Base-by-base conservation (phyloP, 1,139 yeast genomes). In the Candida buenavistaensis region DNA sequence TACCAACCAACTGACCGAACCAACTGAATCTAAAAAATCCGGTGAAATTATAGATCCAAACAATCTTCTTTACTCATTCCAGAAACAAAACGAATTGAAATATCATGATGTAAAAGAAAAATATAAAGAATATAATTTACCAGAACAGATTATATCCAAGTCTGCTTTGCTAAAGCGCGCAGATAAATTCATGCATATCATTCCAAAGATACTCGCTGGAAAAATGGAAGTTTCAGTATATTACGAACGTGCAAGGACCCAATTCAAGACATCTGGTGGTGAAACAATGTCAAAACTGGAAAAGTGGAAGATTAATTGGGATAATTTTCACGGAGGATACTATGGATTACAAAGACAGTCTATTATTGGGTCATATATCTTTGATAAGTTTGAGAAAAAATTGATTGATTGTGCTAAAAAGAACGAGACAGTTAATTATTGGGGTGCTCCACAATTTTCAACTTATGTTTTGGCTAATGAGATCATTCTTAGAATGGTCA, bases 391-490 rank as follows among this genome's bases (percentile, higher is more conserved):
- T 48, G 43, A 52, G 26, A 41, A 50, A 2, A 47, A 62, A 26
- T 48, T 78, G 7, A 37, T 50, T 6, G 41, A 41, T 5, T 51
- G 63, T 4, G 47, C 51, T 5, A 41, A 37, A 14, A 54, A 45
- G 12, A 72, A 74, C 43, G 57, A 63, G 11, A 75, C 79, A 1
- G 55, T 82, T 3, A 58, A 63, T 27, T 82, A 79, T 61, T 82
- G 88, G 88, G 77, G 83, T 1, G 47, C 63, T 0, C 65, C 68
- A 14, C 75, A 75, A 33, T 83, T 81, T 48, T 55, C 72, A 2
- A 66, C 75, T 6, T 79, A 77, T 47, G 80, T 82, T 0, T 54
- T 83, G 15, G 80, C 86, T 9, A 82, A 83, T 29, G 90, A 83
- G 46, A 54, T 82, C 6, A 68, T 81, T 6, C 57, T 78, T 6